A percentile compares a stretch with the other conserved stretches of the same genome.
Evolutionary conservation across 1,284 basidiomycete genomes (phyloP).

Genomic region (Boletus smithii): DNA sequence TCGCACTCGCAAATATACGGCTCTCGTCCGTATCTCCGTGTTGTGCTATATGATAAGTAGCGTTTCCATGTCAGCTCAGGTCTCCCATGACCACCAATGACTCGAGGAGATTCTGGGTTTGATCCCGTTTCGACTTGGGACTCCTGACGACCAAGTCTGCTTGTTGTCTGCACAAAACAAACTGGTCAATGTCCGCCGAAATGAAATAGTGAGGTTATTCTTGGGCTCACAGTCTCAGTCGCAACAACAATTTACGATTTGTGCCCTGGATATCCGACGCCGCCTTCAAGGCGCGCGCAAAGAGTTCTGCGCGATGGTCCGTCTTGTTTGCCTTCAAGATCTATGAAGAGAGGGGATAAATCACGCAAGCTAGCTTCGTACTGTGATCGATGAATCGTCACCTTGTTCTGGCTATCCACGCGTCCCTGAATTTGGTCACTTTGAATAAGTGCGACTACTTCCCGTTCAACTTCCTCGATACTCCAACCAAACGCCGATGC

Average conservation of each 20-base stretch:
- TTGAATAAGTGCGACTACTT: constrained; percentile 73
- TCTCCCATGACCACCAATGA: constrained; percentile 15
- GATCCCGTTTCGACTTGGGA: constrained; percentile 38
- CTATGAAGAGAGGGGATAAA: constrained; percentile 33
- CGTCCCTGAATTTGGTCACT: constrained; percentile 71
- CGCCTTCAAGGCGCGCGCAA: constrained; percentile 67
- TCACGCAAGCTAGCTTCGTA: neutral
- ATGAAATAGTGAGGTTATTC: constrained; percentile 8
- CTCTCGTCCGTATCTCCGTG: too few relatives aligned
- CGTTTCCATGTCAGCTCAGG: constrained; percentile 8
- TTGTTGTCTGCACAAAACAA: constrained; percentile 53
- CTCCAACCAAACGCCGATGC: constrained; percentile 80
- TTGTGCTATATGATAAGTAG: neutral
- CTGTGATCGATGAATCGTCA: constrained; percentile 23
- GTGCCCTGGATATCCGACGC: constrained; percentile 66
- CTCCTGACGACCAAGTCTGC: constrained; percentile 55
- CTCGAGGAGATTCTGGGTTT: constrained; percentile 18
- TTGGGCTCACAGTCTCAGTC: constrained; percentile 76
- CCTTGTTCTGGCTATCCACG: constrained; percentile 80
- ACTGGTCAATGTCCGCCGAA: constrained; percentile 8
- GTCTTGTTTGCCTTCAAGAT: constrained; percentile 71
- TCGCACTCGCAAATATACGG: too few relatives aligned
- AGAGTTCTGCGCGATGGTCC: constrained; percentile 71
- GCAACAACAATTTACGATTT: constrained; percentile 70
- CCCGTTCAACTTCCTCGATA: constrained; percentile 61